Base-by-base conservation (phyloP, 805 yeast genomes). In the Spathaspora passalidarum region DNA sequence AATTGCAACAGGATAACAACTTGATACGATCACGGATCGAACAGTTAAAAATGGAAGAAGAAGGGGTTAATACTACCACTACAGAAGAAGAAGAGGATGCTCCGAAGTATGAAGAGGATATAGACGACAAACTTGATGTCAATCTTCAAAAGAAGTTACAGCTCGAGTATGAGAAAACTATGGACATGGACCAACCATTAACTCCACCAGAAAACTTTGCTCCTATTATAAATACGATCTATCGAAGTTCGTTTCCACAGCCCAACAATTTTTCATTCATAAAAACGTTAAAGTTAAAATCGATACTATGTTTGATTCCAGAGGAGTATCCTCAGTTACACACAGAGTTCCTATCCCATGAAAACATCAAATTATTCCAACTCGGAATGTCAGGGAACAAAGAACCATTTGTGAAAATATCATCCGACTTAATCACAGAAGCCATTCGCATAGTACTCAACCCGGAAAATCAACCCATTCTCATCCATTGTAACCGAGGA, bases 401-500 rank as follows among this genome's bases (percentile, higher is more conserved):
- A 60, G 96, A 90, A 58, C 96, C 96, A 9, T 89, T 90, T 68
- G 96, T 88, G 38, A 84, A 86, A 56, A 82, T 80, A 49, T 72
- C 76, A 45, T 73, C 77, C 56, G 84, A 82, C 29, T 71, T 86
- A 32, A 80, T 94, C 23, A 85, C 91, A 1, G 79, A 81, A 48
- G 97, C 97, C 0, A 70, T 92, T 51, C 82, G 84, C 59, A 85
- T 90, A 26, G 88, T 89, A 11, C 63, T 89, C 13, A 76, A 94
- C 57, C 97, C 97, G 0, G 82, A 62, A 18, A 92, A 94, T 64
- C 98, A 90, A 48, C 99, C 99, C 1, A 72, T 94, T 10, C 70
- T 94, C 51, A 88, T 94, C 38, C 99, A 94, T 64, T 94, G 99
- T 67, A 94, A 94, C 66, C 72, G 97, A 48, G 99, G 99, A 9